Percentiles rank a stretch among this genome's conserved stretches.
These are phyloP conservation scores for Musa itinerans DNA, from an alignment of 176 grass and related monocot species.

Conservation along the genomic window DNA sequence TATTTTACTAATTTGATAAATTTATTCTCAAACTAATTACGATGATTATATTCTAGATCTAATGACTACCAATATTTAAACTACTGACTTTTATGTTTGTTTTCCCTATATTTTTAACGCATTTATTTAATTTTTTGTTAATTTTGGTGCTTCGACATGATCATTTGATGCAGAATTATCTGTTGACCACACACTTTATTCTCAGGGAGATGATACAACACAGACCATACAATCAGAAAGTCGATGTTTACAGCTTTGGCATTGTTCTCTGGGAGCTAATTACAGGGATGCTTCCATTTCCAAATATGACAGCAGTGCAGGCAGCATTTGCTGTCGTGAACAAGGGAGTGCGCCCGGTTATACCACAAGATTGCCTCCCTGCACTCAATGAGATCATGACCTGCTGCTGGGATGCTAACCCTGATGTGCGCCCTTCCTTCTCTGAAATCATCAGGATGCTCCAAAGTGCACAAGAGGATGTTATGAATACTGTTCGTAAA, in stretches of 20 bases:
- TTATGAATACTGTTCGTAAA: background rate
- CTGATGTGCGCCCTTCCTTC: constrained; percentile 3
- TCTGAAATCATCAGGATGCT: background rate
- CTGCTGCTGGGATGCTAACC: constrained; percentile 2
- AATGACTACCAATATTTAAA: no score
- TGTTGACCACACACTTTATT: background rate
- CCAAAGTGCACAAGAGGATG: background rate
- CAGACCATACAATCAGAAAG: constrained; percentile 1
- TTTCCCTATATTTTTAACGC: background rate
- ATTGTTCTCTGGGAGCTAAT: constrained; percentile 4
- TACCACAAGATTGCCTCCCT: background rate
- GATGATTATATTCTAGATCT: no score
- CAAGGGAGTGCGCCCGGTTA: background rate
- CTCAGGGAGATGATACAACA: constrained; percentile 1
- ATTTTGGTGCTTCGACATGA: background rate
- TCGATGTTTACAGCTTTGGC: constrained; percentile 4
- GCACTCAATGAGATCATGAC: background rate
- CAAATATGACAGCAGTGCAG: background rate
- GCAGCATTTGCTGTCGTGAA: background rate
- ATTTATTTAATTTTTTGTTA: no score
- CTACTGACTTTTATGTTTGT: background rate
- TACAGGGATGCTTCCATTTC: constrained; percentile 1
- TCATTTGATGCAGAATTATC: background rate
- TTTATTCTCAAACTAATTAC: no score
- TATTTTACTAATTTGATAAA: no score